Conservation (phyloP, 2,329 filamentous ascomycete genomes). For the Calonectria pauciramosa region DNA sequence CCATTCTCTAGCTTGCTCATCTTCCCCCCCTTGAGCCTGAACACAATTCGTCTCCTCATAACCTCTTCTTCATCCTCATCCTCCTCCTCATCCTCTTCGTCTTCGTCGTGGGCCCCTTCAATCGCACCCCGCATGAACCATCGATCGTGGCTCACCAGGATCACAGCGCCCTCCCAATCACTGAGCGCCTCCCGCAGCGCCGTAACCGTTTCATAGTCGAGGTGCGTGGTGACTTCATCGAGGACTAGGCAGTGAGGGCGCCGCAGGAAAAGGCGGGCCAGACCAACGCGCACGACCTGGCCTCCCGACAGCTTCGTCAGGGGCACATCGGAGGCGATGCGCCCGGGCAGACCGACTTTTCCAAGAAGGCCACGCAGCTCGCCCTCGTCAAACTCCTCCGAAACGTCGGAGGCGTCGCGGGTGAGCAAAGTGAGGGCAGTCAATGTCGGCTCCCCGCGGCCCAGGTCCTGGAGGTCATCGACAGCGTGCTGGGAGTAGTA, state of each 20-base stretch:
- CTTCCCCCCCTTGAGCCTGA: conserved; percentile 70
- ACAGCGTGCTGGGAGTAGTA: conserved; percentile 88
- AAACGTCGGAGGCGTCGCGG: conserved; percentile 60
- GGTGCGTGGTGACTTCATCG: conserved; percentile 87
- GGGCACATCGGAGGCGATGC: conserved; percentile 80
- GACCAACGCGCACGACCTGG: conserved; percentile 76
- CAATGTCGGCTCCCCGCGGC: conserved; percentile 61
- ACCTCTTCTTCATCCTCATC: conserved; percentile 58
- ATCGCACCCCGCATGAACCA: conserved; percentile 84
- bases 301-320: conserved; percentile 82
- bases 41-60: conserved; percentile 67
- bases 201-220: conserved; percentile 85
- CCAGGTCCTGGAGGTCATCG: conserved; percentile 73
- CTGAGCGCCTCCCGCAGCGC: conserved; percentile 77
- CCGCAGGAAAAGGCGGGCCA: conserved; percentile 78
- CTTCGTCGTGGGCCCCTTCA: conserved; percentile 54
- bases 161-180: conserved; percentile 79
- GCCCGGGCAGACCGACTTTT: conserved; percentile 78
- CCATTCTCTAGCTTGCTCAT: conserved; percentile 70
- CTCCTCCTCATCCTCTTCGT: conserved; percentile 53
- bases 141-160: conserved; percentile 85
- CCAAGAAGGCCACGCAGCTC: conserved; percentile 76
- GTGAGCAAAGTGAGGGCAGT: conserved; percentile 77
- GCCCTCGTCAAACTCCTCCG: conserved; percentile 70
- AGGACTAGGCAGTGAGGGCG: conserved; percentile 81